These are phyloP conservation scores for Colletotrichum destructivum DNA, from an alignment of 2,329 filamentous ascomycete genomes.

Conservation along the genomic window DNA sequence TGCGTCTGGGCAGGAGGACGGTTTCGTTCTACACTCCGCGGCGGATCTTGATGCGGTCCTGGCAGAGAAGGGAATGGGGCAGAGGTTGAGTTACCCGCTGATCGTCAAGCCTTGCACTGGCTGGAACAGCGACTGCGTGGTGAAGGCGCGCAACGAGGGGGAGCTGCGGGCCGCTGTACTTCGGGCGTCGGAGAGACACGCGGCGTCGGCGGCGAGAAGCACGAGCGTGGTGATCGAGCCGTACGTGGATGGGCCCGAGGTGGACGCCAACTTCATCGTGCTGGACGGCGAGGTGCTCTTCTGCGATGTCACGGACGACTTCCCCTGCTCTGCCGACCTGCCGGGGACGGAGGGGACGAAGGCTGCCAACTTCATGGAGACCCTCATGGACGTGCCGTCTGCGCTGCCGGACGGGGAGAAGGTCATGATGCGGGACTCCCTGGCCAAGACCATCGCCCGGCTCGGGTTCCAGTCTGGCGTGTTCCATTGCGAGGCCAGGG, in stretches of 20 bases:
- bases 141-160: constrained; percentile 47
- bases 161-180: constrained; percentile 48
- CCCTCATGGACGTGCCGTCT: constrained; percentile 45
- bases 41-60: constrained; percentile 43
- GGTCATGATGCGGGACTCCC: constrained; percentile 41
- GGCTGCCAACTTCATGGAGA: constrained; percentile 48
- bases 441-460: constrained; percentile 44
- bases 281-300: constrained; percentile 57
- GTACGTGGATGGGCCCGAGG: constrained; percentile 58
- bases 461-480: constrained; percentile 48
- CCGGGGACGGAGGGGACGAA: neutral
- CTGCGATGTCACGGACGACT: constrained; percentile 56
- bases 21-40: constrained; percentile 39
- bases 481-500: constrained; percentile 50
- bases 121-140: constrained; percentile 52
- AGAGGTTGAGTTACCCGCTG: constrained; percentile 46
- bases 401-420: constrained; percentile 45
- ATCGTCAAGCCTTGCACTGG: constrained; percentile 56
- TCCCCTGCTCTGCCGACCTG: constrained; percentile 49
- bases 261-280: constrained; percentile 59
- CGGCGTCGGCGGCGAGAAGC: constrained; percentile 41
- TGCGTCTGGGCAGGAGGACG: constrained; percentile 8
- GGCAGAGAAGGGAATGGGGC: neutral
- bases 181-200: constrained; percentile 41
- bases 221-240: constrained; percentile 55